Percentiles rank a stretch among this genome's conserved stretches.
Evolutionary conservation across 1,139 yeast genomes (phyloP).

Genomic region (Blastobotrys aristatus): DNA sequence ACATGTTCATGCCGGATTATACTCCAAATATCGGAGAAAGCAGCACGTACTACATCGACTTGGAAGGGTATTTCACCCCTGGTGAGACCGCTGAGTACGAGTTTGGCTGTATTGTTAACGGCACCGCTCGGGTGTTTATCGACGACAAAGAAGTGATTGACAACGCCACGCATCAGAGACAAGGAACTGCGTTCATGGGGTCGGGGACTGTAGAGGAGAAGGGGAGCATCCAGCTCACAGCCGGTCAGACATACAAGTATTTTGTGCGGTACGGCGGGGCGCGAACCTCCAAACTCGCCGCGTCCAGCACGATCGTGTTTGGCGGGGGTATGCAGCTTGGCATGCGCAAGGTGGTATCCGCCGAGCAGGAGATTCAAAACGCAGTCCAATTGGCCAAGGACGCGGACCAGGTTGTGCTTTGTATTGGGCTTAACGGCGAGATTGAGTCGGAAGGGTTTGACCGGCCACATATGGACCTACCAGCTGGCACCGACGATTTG

Average conservation of each 20-base stretch:
- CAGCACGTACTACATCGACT: slow-evolving; percentile 40
- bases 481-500: slow-evolving; percentile 46
- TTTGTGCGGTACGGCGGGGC: slow-evolving; percentile 51
- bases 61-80: slow-evolving; percentile 45
- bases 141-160: slow-evolving; percentile 52
- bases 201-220: slow-evolving; percentile 48
- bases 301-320: slow-evolving; percentile 34
- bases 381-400: slow-evolving; percentile 43
- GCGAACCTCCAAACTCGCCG: slow-evolving; percentile 37
- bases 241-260: slow-evolving; percentile 43
- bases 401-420: slow-evolving; percentile 46
- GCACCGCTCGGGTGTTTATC: slow-evolving; percentile 50
- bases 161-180: slow-evolving; percentile 48
- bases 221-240: slow-evolving; percentile 38
- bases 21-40: slow-evolving; percentile 30
- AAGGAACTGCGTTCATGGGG: slow-evolving; percentile 48
- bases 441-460: slow-evolving; percentile 54
- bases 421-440: slow-evolving; percentile 44
- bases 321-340: slow-evolving; percentile 34
- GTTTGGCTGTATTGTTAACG: slow-evolving; percentile 48
- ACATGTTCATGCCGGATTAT: slow-evolving; percentile 47
- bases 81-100: slow-evolving; percentile 46
- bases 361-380: slow-evolving; percentile 34
- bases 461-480: slow-evolving; percentile 42
- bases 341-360: slow-evolving; percentile 13